These are phyloP conservation scores for Leptomonas seymouri DNA, from an alignment of 208 protist genomes.

Conservation along the genomic window DNA sequence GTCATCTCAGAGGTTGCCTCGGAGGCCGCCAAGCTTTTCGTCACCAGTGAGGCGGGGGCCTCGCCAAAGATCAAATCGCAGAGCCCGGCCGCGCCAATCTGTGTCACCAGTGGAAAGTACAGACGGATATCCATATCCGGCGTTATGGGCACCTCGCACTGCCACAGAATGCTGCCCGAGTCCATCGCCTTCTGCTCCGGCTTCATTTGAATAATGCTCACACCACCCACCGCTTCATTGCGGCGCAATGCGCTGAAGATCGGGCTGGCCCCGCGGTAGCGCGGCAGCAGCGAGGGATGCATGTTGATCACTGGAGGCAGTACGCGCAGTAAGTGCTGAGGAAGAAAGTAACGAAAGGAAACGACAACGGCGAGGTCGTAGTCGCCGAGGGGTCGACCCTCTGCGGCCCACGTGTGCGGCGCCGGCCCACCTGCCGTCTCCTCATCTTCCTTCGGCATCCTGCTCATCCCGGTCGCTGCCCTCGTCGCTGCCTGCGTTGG, in stretches of 20 bases:
- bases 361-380: conserved; percentile 86
- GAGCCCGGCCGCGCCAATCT: conserved; percentile 66
- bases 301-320: conserved; percentile 85
- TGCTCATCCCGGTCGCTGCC: neutral
- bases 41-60: neutral
- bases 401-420: conserved; percentile 32
- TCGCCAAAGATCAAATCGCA: conserved; percentile 81
- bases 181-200: conserved; percentile 70
- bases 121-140: conserved; percentile 72
- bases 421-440: neutral
- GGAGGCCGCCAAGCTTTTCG: neutral
- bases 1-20: neutral
- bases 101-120: conserved; percentile 83
- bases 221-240: conserved; percentile 70
- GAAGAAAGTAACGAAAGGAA: conserved; percentile 90
- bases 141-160: conserved; percentile 68
- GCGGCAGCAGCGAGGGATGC: conserved; percentile 88
- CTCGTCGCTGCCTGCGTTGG: too few relatives aligned
- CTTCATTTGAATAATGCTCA: conserved; percentile 77
- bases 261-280: conserved; percentile 88
- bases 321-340: conserved; percentile 52
- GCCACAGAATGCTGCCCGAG: conserved; percentile 78
- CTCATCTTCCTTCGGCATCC: neutral
- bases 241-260: conserved; percentile 85
- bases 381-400: conserved; percentile 42